A percentile compares a stretch with the other conserved stretches of the same genome.
These are phyloP conservation scores for Tricholoma furcatifolium DNA, from an alignment of 768 basidiomycete species.

Conservation along the genomic window DNA sequence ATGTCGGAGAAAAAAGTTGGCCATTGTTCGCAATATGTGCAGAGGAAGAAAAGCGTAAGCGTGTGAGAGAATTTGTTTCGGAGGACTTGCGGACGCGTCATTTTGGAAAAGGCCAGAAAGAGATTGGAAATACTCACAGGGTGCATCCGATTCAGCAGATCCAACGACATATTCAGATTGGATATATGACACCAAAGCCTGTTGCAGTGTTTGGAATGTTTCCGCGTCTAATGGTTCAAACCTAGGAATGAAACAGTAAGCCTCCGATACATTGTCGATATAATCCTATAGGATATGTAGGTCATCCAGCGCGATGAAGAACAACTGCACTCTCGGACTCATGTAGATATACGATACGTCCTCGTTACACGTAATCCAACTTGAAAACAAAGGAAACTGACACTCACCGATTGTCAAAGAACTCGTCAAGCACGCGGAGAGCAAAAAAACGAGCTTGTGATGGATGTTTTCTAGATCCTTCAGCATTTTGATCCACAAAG, in stretches of 20 bases:
- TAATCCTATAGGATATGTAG: neutral
- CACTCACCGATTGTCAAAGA: constrained; percentile 78
- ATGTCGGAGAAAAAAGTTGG: constrained; percentile 81
- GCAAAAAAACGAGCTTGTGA: constrained; percentile 78
- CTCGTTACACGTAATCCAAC: neutral
- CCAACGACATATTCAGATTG: constrained; percentile 88
- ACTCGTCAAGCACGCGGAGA: constrained; percentile 77
- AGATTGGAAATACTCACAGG: constrained; percentile 61
- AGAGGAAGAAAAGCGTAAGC: constrained; percentile 83
- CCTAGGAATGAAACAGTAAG: constrained; percentile 28
- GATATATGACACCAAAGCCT: constrained; percentile 78
- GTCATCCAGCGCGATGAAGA: neutral
- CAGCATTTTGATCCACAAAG: constrained; percentile 60
- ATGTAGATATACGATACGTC: neutral
- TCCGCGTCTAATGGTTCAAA: constrained; percentile 70
- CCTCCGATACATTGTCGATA: neutral
- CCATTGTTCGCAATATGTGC: constrained; percentile 84
- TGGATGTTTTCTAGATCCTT: constrained; percentile 67
- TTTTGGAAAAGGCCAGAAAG: constrained; percentile 12
- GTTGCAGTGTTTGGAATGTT: constrained; percentile 69
- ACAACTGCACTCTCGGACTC: neutral
- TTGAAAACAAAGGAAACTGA: constrained; percentile 4
- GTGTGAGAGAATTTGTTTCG: constrained; percentile 96
- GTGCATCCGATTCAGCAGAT: constrained; percentile 73
- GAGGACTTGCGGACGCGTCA: constrained; percentile 51